These are phyloP conservation scores for Wallacemonas rigidus DNA, from an alignment of 208 protist genomes.

Conservation along the genomic window DNA sequence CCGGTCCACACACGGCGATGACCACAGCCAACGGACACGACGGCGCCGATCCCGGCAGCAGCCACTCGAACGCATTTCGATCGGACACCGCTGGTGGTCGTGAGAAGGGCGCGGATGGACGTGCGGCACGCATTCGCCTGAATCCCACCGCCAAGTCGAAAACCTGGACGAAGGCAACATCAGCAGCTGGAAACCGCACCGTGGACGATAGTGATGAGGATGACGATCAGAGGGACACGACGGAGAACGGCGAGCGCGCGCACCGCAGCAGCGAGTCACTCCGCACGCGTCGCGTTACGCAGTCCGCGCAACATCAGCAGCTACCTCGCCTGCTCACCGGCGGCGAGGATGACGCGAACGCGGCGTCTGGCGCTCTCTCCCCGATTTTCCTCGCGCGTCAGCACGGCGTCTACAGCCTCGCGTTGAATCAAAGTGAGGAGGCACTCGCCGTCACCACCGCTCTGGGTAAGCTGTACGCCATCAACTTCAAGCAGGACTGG, in stretches of 20 bases:
- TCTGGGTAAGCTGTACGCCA: conserved; percentile 63
- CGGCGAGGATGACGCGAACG: conserved; percentile 6
- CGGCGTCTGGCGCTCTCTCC: conserved; percentile 7
- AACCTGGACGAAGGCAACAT: not conserved
- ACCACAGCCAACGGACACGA: not conserved
- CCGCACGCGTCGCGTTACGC: not conserved
- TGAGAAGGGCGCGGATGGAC: not conserved
- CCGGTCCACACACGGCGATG: not conserved
- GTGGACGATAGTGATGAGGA: not conserved
- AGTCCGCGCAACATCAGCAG: not conserved
- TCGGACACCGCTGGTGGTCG: not conserved
- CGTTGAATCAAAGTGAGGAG: conserved; percentile 72
- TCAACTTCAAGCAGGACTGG: conserved; percentile 61
- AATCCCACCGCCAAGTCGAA: not conserved
- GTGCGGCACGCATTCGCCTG: not conserved
- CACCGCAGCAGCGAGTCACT: no score
- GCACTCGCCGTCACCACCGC: conserved; percentile 63
- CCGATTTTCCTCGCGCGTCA: conserved; percentile 1
- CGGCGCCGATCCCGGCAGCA: no score
- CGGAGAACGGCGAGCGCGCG: not conserved
- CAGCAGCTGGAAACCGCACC: no score
- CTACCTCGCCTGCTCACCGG: conserved; percentile 13
- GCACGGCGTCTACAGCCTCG: conserved; percentile 53
- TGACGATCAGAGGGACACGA: not conserved
- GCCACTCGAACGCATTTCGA: not conserved